Evolutionary conservation across 495 filamentous ascomycete genomes (phyloP), one percentile per base, ranked within the genome.

Genomic region (Aspergillus sparsus): DNA sequence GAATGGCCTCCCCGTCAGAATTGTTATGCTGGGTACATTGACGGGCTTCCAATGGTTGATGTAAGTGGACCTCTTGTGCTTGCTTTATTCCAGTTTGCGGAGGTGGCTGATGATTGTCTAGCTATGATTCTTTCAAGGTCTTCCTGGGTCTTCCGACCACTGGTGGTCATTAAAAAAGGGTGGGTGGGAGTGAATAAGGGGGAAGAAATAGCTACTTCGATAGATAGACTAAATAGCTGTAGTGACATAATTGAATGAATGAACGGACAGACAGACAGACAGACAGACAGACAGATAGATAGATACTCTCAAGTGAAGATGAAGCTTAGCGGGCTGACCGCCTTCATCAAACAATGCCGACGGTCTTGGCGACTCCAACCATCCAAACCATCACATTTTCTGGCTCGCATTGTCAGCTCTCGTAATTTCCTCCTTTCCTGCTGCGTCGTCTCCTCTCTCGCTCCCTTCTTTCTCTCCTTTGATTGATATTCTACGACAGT

Each of bases 11-110:
- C 78, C 82, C 0, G 83, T 87, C 42, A 71, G 87, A 58, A 88
- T 88, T 63, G 68, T 82, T 36, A 89, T 89, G 85, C 79, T 88
- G 58, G 80, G 84, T 31, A 83, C 82, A 10, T 69, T 87, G 66
- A 87, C 85, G 36, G 87, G 85, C n/a, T 89, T 88, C 75, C 87
- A 90, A 70, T 90, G 87, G 87, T 72, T 90, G 57, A 88, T 90
- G 77, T 80, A 64, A 75, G 74, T 76, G 21, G 21, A 27, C 21
- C 21, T 27, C 21, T 27, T 27, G 21, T 27, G 21, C 21, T 27
- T 27, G 1, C 21, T 27, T 27, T 42, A 13, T 7, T 13, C 36
- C 18, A 52, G 39, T 33, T 53, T 8, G 27, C 31, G 52, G 39
- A 9, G 5, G 57, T 57, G 5, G 46, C 50, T 68, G 54, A 68